Percentiles rank a stretch among this genome's conserved stretches.
Evolutionary conservation across 192 early-diverging fungal genomes (phyloP).

Genomic region (Powellomyces hirtus): DNA sequence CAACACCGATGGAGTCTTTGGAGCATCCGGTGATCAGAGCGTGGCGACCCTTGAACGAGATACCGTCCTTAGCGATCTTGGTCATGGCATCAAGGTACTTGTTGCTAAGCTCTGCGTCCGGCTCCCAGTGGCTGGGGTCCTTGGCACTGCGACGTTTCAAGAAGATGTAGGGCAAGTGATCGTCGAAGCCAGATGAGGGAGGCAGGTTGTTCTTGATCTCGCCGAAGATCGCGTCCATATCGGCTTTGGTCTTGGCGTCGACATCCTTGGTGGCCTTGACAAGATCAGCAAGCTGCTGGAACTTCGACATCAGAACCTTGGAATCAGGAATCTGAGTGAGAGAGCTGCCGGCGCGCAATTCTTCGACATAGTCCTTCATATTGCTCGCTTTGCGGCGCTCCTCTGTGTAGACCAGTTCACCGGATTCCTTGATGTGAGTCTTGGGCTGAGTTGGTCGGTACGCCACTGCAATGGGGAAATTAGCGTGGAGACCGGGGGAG

Average conservation of each 20-base stretch:
- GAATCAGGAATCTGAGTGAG: slow-evolving; percentile 43
- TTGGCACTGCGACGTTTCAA: slow-evolving; percentile 47
- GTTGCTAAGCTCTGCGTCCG: slow-evolving; percentile 71
- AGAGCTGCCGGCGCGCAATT: slow-evolving; percentile 60
- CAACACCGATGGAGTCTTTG: slow-evolving; percentile 83
- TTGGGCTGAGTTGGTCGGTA: slow-evolving; percentile 80
- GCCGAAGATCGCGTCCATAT: slow-evolving; percentile 39
- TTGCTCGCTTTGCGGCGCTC: slow-evolving; percentile 82
- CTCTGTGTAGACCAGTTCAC: slow-evolving; percentile 83
- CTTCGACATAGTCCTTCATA: slow-evolving; percentile 89
- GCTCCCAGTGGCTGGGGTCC: slow-evolving; percentile 80
- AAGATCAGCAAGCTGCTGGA: slow-evolving; percentile 36
- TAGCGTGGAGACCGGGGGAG: neutral
- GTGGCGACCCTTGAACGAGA: slow-evolving; percentile 82
- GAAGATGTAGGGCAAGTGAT: slow-evolving; percentile 47
- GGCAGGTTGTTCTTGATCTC: slow-evolving; percentile 37
- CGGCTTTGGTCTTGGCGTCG: slow-evolving; percentile 26
- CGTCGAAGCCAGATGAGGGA: neutral
- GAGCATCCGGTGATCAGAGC: slow-evolving; percentile 90
- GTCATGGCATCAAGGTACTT: slow-evolving; percentile 80
- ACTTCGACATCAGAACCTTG: slow-evolving; percentile 41
- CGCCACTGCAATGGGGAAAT: slow-evolving; percentile 48
- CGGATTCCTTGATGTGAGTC: slow-evolving; percentile 74
- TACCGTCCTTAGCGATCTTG: slow-evolving; percentile 76
- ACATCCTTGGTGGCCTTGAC: slow-evolving; percentile 23